Evolutionary conservation across 2,329 filamentous ascomycete species (phyloP), one percentile per base, ranked within the genome.

Genomic region (Akanthomyces lecanii): DNA sequence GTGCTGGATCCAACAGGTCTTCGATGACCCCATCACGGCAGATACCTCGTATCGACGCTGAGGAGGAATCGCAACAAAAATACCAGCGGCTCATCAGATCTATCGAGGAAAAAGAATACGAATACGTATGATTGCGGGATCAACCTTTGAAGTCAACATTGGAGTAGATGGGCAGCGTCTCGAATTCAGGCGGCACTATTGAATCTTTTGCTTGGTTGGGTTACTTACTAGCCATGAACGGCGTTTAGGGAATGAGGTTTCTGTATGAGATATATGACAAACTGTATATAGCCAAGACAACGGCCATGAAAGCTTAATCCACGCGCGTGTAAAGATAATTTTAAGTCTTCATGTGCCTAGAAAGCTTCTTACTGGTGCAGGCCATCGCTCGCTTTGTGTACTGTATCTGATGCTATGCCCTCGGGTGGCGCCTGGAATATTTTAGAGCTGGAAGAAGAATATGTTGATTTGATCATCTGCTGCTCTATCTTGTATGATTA

Each of bases 71-170:
- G 23, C 72, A 76, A 64, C 65, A 70, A 23, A 72, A 69, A 50
- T 78, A 78, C 40, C 71, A 72, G 62, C 74, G 75, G 45, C 69
- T 78, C 51, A 75, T 78, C 53, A 72, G 71, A 56, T 74, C 75
- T 1, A 72, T 76, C 18, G 70, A 73, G 4, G 73, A 73, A 14
- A 76, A 74, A 63, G 72, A 77, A 25, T 65, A 66, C 14, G 71
- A 70, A 50, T 62, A 61, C 25, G 48, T 67, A 48, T 70, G 52
- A 69, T 44, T n/a, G 23, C 30, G 30, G 23, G 40, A 25, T 14
- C 38, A 10, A 48, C 21, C 5, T 14, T 33, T 4, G 18, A 30
- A 23, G 50, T 28, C 25, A 38, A 25, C 30, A 38, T 28, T 47
- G 21, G 59, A 61, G 30, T 54, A 42, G 33, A 48, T 48, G 42